Evolutionary conservation across 306 rosid genomes (phyloP).

Genomic region (Acacia crassicarpa): DNA sequence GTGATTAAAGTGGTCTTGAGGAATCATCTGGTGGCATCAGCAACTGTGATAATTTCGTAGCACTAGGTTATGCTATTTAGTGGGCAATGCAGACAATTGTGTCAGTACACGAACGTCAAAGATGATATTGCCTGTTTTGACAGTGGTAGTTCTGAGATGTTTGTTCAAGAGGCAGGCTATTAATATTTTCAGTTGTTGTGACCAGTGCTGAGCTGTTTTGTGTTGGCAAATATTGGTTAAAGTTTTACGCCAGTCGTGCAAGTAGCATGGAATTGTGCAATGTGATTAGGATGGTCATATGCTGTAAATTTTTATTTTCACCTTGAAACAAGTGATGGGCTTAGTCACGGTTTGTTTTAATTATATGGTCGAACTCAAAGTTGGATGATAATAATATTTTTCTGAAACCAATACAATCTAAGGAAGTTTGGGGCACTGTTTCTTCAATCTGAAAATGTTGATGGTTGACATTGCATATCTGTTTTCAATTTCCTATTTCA

Average conservation of each 20-base stretch:
- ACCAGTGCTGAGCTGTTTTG: neutral
- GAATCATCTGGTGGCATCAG: neutral
- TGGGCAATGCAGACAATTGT: neutral
- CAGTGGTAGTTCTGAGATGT: slow-evolving; percentile 5
- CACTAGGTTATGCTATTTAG: neutral
- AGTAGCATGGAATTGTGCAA: neutral
- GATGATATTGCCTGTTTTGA: neutral
- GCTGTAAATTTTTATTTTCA: neutral
- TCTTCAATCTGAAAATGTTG: neutral
- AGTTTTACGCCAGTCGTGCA: neutral
- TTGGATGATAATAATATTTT: neutral
- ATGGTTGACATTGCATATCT: neutral
- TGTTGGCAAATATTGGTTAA: neutral
- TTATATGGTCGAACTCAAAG: neutral
- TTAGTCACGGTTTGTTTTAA: neutral
- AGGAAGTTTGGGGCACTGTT: neutral
- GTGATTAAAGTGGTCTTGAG: neutral
- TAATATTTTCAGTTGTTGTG: neutral
- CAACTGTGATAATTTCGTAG: neutral
- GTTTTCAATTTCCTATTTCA: neutral
- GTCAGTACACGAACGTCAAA: neutral
- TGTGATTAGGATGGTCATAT: neutral
- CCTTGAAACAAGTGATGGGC: neutral
- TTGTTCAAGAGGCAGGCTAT: neutral
- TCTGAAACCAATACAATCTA: neutral